phyloP scores from a whole-genome alignment of 1,284 basidiomycete genomes.

The Cystobasidium pallidum region DNA sequence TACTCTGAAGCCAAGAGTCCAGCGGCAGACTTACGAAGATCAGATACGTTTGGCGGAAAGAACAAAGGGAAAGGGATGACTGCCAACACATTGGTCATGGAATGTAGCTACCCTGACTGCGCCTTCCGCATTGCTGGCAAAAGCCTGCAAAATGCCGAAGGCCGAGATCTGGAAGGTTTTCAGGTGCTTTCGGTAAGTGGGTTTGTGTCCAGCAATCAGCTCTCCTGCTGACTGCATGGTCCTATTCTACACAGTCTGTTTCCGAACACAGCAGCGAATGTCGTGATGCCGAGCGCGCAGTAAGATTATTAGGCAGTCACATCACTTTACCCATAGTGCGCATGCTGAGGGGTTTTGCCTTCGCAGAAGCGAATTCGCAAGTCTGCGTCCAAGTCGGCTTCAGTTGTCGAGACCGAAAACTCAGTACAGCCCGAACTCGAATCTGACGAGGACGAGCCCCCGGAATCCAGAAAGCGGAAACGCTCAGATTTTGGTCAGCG shows the following conservation, averaged over 20 bases:
- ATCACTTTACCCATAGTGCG: neutral
- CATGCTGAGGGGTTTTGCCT: neutral
- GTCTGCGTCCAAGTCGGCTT: neutral
- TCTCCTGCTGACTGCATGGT: neutral
- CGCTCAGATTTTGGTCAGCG: neutral
- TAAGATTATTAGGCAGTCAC: neutral
- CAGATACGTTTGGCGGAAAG: neutral
- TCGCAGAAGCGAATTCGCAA: neutral
- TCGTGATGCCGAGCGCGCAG: neutral
- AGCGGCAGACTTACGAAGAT: neutral
- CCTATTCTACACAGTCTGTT: constrained; percentile 4
- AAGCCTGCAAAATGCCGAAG: constrained; percentile 7
- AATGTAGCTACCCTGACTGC: constrained; percentile 7
- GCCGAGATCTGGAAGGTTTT: constrained; percentile 23
- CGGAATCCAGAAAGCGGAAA: neutral
- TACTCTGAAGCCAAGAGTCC: constrained; percentile 11
- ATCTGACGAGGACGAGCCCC: neutral
- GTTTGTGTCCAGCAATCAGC: too few species aligned
- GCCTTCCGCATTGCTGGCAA: neutral
- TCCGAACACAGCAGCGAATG: constrained; percentile 20
- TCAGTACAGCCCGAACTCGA: neutral
- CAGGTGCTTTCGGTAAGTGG: neutral
- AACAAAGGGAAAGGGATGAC: neutral
- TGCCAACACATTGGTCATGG: neutral
- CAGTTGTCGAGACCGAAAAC: constrained; percentile 13